These are phyloP conservation scores for Chrysanthemum seticuspe DNA, from an alignment of 129 eudicot genomes.

Conservation along the genomic window DNA sequence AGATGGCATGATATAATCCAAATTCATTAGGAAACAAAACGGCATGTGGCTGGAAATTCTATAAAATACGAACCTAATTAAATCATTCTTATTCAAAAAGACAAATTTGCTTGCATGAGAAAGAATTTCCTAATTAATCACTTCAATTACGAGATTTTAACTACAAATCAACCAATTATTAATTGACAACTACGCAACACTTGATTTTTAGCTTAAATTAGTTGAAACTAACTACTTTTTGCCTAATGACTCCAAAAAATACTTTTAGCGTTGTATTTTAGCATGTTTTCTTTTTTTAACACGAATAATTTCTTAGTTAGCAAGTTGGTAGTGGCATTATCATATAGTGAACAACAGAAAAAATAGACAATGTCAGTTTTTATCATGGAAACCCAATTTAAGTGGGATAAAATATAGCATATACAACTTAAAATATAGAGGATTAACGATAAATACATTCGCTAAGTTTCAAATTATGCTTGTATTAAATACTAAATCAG, in stretches of 20 bases:
- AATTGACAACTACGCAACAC: conserved; percentile 27
- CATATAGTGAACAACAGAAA: not conserved
- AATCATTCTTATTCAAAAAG: conserved; percentile 17
- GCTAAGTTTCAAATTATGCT: not conserved
- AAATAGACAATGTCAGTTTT: not conserved
- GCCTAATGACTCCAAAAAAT: conserved; percentile 29
- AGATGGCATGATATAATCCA: conserved; percentile 29
- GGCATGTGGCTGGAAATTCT: conserved; percentile 32
- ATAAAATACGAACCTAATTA: conserved; percentile 1
- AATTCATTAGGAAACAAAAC: conserved; percentile 35
- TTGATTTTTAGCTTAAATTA: conserved; percentile 25
- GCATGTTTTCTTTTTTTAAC: conserved; percentile 1
- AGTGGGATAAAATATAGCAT: not conserved
- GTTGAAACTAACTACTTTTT: not conserved
- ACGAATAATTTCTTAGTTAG: not conserved
- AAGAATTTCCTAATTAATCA: conserved; percentile 13
- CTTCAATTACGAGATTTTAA: conserved; percentile 21
- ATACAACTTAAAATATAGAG: too few species aligned
- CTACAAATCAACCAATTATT: conserved; percentile 29
- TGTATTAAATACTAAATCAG: not conserved
- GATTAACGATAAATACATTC: not conserved
- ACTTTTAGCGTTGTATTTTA: conserved; percentile 2
- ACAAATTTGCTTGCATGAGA: conserved; percentile 23
- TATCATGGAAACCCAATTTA: too few species aligned
- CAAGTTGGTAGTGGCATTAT: conserved; percentile 15